Conservation (phyloP, 148 eudicot species). For the Spergularia bocconei region DNA sequence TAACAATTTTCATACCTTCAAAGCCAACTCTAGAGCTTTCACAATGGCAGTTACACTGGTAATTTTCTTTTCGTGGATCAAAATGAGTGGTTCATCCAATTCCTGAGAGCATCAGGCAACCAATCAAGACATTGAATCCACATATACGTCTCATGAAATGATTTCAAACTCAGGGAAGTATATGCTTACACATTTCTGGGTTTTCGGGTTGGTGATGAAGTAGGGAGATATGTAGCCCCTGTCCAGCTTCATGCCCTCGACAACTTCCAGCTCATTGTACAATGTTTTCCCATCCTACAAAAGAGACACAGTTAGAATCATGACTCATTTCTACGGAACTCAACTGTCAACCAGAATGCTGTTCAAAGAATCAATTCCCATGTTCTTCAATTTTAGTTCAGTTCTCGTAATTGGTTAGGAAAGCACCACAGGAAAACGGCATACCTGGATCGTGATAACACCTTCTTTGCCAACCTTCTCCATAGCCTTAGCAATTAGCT, state of each 20-base stretch:
- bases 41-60: slow-evolving; percentile 78
- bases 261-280: slow-evolving; percentile 40
- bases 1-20: slow-evolving; percentile 56
- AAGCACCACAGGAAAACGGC: slow-evolving; percentile 46
- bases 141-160: too few species aligned
- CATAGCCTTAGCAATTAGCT: slow-evolving; percentile 96
- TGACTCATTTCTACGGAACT: not conserved
- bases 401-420: not conserved
- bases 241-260: slow-evolving; percentile 61
- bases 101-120: slow-evolving; percentile 31
- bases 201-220: slow-evolving; percentile 88
- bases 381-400: not conserved
- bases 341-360: not conserved
- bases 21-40: slow-evolving; percentile 79
- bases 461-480: slow-evolving; percentile 99
- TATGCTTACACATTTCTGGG: slow-evolving; percentile 78
- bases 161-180: not conserved
- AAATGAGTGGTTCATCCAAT: slow-evolving; percentile 85
- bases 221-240: slow-evolving; percentile 97
- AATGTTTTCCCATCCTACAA: slow-evolving; percentile 83
- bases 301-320: not conserved
- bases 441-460: slow-evolving; percentile 90
- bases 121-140: not conserved
- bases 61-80: slow-evolving; percentile 95
- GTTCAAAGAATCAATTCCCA: not conserved